Conservation (phyloP, 2,329 filamentous ascomycete genomes). For the Cladosporium phlei region DNA sequence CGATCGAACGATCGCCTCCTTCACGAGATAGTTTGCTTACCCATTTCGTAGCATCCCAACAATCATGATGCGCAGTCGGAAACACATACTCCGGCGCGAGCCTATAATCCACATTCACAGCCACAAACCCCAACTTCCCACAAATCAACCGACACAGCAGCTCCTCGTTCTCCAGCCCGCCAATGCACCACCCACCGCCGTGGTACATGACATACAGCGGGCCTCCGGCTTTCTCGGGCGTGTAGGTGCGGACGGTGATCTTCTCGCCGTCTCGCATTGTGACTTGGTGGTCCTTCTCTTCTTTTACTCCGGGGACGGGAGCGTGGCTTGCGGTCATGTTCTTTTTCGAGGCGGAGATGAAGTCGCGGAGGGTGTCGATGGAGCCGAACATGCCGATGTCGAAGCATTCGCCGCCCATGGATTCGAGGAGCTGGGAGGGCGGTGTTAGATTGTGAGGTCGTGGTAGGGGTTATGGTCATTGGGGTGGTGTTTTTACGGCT, state of each 20-base stretch:
- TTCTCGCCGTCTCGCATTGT: constrained; percentile 33
- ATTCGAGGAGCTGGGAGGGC: constrained; percentile 11
- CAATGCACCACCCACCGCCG: constrained; percentile 44
- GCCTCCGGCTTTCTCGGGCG: constrained; percentile 23
- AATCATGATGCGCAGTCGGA: constrained; percentile 46
- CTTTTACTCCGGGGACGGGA: constrained; percentile 24
- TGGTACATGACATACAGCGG: constrained; percentile 39
- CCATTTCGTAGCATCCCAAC: constrained; percentile 44
- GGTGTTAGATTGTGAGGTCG: neutral
- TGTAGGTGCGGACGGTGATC: constrained; percentile 28
- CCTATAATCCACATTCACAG: constrained; percentile 49
- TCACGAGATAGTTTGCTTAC: constrained; percentile 25
- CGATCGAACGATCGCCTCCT: neutral
- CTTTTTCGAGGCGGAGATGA: constrained; percentile 19
- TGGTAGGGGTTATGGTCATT: neutral
- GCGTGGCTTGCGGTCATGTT: constrained; percentile 14
- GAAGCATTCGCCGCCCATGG: constrained; percentile 21
- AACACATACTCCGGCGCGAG: constrained; percentile 50
- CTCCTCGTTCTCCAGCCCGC: constrained; percentile 41
- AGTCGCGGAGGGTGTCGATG: constrained; percentile 20
- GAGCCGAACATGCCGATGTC: constrained; percentile 25
- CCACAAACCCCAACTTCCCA: constrained; percentile 36
- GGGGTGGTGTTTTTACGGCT: too few relatives aligned
- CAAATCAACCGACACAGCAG: constrained; percentile 38
- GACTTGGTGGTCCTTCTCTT: constrained; percentile 39